These are phyloP conservation scores for Trichoderma aggressivum DNA, from an alignment of 2,329 filamentous ascomycete genomes.

Conservation along the genomic window DNA sequence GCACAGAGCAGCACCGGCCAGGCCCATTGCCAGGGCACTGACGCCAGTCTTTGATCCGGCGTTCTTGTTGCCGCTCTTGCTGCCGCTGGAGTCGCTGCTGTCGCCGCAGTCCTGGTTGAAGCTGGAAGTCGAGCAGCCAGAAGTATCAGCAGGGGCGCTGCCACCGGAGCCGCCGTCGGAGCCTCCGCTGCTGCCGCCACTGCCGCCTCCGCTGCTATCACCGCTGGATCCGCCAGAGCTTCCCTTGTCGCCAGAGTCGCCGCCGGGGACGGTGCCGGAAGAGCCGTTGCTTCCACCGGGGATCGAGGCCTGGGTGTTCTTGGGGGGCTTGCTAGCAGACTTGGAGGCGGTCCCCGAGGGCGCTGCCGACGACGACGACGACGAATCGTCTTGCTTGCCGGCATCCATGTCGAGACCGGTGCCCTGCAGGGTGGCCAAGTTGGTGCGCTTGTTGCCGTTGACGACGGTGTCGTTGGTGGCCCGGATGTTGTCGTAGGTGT, in stretches of 20 bases:
- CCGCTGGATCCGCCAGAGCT: constrained; percentile 13
- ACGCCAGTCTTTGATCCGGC: constrained; percentile 32
- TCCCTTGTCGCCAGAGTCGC: background rate
- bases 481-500: constrained; percentile 64
- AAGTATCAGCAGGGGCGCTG: constrained; percentile 24
- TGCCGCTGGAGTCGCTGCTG: constrained; percentile 31
- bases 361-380: background rate
- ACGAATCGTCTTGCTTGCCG: constrained; percentile 27
- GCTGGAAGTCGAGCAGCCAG: constrained; percentile 35
- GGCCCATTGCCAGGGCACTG: constrained; percentile 38
- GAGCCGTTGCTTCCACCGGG: constrained; percentile 30
- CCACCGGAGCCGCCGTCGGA: constrained; percentile 21
- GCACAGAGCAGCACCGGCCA: constrained; percentile 35
- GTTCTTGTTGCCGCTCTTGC: constrained; percentile 33
- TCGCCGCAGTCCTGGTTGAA: constrained; percentile 42
- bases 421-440: constrained; percentile 75
- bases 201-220: constrained; percentile 19
- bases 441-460: constrained; percentile 69
- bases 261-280: constrained; percentile 27
- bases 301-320: constrained; percentile 28
- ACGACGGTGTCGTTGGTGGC: constrained; percentile 75
- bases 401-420: constrained; percentile 71
- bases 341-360: constrained; percentile 14
- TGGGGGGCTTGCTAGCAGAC: constrained; percentile 22
- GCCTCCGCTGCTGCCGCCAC: constrained; percentile 23